Base-by-base conservation (phyloP, 495 filamentous ascomycete species). In the Margaritispora aquatica region DNA sequence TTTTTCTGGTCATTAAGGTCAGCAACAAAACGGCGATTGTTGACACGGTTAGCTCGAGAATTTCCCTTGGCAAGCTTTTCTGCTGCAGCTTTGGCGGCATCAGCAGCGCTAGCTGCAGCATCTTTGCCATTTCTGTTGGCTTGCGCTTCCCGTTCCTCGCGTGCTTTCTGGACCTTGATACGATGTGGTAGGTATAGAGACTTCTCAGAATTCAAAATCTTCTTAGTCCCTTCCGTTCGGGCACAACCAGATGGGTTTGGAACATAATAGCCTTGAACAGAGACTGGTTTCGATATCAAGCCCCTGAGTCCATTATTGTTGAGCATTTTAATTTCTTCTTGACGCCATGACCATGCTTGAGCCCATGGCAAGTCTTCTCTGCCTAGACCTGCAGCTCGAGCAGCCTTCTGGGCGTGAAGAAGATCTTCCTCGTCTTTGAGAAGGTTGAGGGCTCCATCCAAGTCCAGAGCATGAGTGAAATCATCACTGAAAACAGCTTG, bases 151-250 rank as follows among this genome's bases (percentile, higher is more conserved):
- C 90, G 88, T 69, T 92, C 90, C 71, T 96, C 92, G 23, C 92
- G 83, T 19, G 88, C 89, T 66, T 86, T 89, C 67, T 95, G 88
- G 51, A 99, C 90, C 63, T 92, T 93, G 72, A 99, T 90, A 53
- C 95, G 91, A 77, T 99, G 94, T 8, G 95, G 94, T 1, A 99
- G 83, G 64, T 99, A 99, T 70, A 95, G 95, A 27, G 92, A 96
- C 74, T 99, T 99, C 69, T 97, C 95, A 0, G 90, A 87, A 66
- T 99, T 92, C 47, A 94, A 79, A 44, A 99, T 97, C 74, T 90
- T 93, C 73, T 92, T 93, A 52, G 88, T 85, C 20, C 91, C 92
- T 79, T 97, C 92, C 0, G 94, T 97, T 57, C 94, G 83, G 38
- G 94, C 93, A 66, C 83, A 87, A 29, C 94, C 94, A 24, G 89